Evolutionary conservation across 768 basidiomycete genomes (phyloP).

Genomic region (Pulveroboletus sp.): DNA sequence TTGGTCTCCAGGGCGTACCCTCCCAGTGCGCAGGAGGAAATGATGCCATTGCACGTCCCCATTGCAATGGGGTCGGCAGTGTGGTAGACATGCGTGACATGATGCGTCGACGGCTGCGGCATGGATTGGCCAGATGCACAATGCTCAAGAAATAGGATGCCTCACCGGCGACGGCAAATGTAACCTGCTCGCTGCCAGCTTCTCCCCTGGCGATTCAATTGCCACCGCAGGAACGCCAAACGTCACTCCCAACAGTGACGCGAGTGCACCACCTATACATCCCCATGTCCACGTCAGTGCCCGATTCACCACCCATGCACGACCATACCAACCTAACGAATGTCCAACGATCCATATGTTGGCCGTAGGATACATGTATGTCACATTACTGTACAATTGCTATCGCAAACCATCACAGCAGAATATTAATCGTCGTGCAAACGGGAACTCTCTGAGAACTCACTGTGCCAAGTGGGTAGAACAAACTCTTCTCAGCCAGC

Average conservation of each 20-base stretch:
- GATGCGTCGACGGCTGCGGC: conserved; percentile 63
- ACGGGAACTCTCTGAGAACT: conserved; percentile 26
- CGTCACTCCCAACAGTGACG: conserved; percentile 80
- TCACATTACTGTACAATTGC: conserved; percentile 94
- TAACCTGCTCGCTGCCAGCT: conserved; percentile 70
- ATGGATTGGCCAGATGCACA: background rate
- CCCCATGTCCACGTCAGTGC: conserved; percentile 25
- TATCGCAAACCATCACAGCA: conserved; percentile 28
- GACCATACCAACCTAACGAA: conserved; percentile 48
- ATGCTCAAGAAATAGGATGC: background rate
- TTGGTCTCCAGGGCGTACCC: conserved; percentile 89
- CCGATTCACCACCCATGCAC: background rate
- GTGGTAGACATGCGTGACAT: conserved; percentile 89
- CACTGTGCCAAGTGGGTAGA: conserved; percentile 89
- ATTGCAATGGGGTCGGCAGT: conserved; percentile 94
- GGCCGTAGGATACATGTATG: conserved; percentile 87
- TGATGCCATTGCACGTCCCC: conserved; percentile 79
- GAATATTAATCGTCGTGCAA: background rate
- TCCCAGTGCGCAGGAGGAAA: conserved; percentile 78
- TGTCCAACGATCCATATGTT: conserved; percentile 88
- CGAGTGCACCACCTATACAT: conserved; percentile 55
- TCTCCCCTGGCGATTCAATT: conserved; percentile 89
- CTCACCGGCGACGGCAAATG: conserved; percentile 85
- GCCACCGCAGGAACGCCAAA: conserved; percentile 87
- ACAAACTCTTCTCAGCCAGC: conserved; percentile 75